These are phyloP conservation scores for Tetraselmis chui DNA, from an alignment of 139 green algal species.

Conservation along the genomic window DNA sequence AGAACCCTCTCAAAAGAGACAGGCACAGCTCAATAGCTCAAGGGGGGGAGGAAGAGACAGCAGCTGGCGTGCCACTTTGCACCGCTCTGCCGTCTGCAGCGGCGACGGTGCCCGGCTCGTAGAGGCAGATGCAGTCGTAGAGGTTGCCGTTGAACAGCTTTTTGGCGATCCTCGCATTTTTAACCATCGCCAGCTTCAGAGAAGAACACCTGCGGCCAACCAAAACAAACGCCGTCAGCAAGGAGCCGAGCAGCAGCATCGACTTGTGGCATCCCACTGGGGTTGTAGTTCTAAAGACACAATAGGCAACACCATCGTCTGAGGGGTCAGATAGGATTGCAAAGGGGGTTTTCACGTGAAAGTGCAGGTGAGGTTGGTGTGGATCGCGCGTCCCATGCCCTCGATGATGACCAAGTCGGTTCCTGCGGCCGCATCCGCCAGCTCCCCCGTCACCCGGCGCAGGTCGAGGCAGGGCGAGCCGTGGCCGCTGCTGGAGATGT, in stretches of 20 bases:
- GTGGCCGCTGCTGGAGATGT: conserved; percentile 72
- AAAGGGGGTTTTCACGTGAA: conserved; percentile 19
- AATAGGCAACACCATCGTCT: too few relatives aligned
- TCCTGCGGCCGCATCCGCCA: conserved; percentile 62
- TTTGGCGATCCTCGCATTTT: conserved; percentile 80
- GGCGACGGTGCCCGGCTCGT: conserved; percentile 13
- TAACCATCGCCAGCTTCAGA: conserved; percentile 97
- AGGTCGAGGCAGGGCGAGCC: conserved; percentile 94
- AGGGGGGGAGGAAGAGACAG: too few relatives aligned
- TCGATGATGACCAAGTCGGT: conserved; percentile 94
- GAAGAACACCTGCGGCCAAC: conserved; percentile 67
- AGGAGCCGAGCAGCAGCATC: too few relatives aligned
- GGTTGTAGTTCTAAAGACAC: too few relatives aligned
- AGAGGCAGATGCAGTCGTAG: conserved; percentile 91
- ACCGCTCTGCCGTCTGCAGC: too few relatives aligned
- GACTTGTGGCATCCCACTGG: too few relatives aligned
- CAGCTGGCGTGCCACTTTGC: too few relatives aligned
- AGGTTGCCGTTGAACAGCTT: conserved; percentile 74
- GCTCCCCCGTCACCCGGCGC: conserved; percentile 58
- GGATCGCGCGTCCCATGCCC: conserved; percentile 87
- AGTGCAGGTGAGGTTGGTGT: conserved; percentile 39
- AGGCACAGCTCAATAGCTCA: too few relatives aligned
- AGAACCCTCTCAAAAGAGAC: too few relatives aligned
- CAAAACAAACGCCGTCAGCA: too few relatives aligned
- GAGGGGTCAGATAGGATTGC: too few relatives aligned